Conservation (phyloP, 2,329 filamentous ascomycete genomes). For the Penicillium palitans region DNA sequence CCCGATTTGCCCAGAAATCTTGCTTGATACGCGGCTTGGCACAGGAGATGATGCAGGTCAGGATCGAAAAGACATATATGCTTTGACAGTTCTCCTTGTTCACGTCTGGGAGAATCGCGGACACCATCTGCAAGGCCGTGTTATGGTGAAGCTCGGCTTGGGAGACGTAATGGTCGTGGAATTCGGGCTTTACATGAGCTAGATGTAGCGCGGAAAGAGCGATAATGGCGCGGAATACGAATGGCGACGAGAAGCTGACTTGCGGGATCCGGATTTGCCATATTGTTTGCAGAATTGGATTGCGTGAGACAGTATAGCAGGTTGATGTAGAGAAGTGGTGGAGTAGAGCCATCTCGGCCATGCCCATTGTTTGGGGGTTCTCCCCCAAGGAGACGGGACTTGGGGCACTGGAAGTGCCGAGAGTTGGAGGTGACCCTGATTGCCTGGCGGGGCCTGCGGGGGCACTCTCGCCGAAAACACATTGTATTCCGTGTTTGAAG, state of each 20-base stretch:
- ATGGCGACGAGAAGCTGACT: constrained; percentile 11
- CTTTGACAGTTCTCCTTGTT: constrained; percentile 13
- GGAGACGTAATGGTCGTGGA: constrained; percentile 17
- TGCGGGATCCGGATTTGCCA: constrained; percentile 16
- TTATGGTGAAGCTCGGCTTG: constrained; percentile 22
- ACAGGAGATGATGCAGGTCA: constrained; percentile 16
- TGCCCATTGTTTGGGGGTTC: neutral
- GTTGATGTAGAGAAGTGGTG: constrained; percentile 19
- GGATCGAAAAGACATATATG: constrained; percentile 13
- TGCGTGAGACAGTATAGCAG: constrained; percentile 17
- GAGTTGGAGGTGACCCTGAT: neutral
- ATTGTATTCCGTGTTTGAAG: constrained; percentile 11
- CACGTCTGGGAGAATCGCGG: constrained; percentile 7
- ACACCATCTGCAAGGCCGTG: constrained; percentile 18
- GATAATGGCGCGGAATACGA: constrained; percentile 16
- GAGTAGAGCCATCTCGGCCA: constrained; percentile 16
- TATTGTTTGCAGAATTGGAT: constrained; percentile 12
- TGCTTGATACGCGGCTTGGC: constrained; percentile 5
- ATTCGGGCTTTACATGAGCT: constrained; percentile 17
- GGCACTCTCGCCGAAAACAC: neutral
- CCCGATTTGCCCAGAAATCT: constrained; percentile 8
- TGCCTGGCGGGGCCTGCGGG: neutral
- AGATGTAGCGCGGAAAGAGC: constrained; percentile 15
- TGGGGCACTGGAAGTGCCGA: neutral
- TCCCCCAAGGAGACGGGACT: neutral